phyloP scores from a whole-genome alignment of 176 grass and related monocot species.

The Chloris gayana region DNA sequence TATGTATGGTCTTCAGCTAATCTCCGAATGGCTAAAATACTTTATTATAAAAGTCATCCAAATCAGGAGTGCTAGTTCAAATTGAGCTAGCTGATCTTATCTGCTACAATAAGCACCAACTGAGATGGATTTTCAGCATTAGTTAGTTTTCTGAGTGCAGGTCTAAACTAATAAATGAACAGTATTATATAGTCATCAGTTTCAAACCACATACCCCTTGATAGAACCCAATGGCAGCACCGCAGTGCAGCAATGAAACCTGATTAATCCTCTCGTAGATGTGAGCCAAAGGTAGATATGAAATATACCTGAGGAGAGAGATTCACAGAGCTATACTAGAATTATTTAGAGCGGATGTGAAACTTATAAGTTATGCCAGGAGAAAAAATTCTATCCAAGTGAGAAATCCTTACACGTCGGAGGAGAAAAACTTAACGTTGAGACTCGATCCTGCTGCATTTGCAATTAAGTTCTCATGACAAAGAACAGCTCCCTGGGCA shows the following conservation, averaged over 20 bases:
- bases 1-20: too few relatives aligned
- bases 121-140: neutral
- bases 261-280: constrained; percentile 91
- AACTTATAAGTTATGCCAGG: neutral
- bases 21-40: too few relatives aligned
- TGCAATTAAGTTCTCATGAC: constrained; percentile 87
- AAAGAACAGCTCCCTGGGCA: constrained; percentile 83
- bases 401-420: constrained; percentile 72
- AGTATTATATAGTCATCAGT: constrained; percentile 9
- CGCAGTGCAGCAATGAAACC: constrained; percentile 65
- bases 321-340: neutral
- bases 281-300: constrained; percentile 93
- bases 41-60: too few relatives aligned
- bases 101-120: neutral
- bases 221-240: constrained; percentile 91
- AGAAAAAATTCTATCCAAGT: neutral
- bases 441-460: constrained; percentile 82
- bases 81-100: too few relatives aligned
- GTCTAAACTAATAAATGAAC: constrained; percentile 5
- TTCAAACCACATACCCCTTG: constrained; percentile 75
- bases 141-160: neutral
- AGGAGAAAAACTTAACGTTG: constrained; percentile 60
- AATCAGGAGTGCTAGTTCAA: too few relatives aligned
- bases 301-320: constrained; percentile 66
- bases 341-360: neutral